Conservation (phyloP, 257 asterid genomes). For the Striga asiatica region DNA sequence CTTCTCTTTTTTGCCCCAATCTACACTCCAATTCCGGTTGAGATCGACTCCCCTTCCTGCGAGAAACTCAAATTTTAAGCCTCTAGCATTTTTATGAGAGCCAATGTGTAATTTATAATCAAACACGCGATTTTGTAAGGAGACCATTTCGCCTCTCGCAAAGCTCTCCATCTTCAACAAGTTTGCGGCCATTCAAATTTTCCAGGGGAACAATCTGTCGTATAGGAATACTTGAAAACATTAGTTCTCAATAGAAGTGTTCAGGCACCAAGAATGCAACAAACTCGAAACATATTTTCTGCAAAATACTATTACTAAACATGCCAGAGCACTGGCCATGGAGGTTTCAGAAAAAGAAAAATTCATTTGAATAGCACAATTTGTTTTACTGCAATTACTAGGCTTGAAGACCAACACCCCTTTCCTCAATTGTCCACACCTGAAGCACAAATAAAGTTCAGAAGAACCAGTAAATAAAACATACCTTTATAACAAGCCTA, state of each 20-base stretch:
- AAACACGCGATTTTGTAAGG: constrained; percentile 5
- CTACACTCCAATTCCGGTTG: constrained; percentile 93
- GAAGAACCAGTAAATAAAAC: neutral
- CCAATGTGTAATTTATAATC: constrained; percentile 7
- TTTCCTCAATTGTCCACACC: constrained; percentile 4
- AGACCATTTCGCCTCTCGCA: constrained; percentile 97
- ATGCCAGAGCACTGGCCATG: too few species aligned
- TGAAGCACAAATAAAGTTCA: constrained; percentile 4
- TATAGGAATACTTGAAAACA: constrained; percentile 14
- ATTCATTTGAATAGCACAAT: neutral
- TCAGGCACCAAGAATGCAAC: neutral
- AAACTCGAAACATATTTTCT: neutral
- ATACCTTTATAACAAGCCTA: constrained; percentile 84
- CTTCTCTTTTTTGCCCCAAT: constrained; percentile 98
- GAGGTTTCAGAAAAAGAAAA: too few species aligned
- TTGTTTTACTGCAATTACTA: neutral
- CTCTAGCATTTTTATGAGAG: neutral
- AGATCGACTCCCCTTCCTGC: constrained; percentile 98
- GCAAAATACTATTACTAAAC: neutral
- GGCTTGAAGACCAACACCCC: neutral
- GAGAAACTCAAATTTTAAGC: constrained; percentile 13
- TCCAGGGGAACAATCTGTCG: constrained; percentile 85
- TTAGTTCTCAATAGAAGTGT: constrained; percentile 8
- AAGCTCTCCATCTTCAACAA: constrained; percentile 88
- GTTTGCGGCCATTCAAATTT: constrained; percentile 86